These are phyloP conservation scores for Lolium multiflorum DNA, from an alignment of 176 grass and related monocot species.

Conservation along the genomic window DNA sequence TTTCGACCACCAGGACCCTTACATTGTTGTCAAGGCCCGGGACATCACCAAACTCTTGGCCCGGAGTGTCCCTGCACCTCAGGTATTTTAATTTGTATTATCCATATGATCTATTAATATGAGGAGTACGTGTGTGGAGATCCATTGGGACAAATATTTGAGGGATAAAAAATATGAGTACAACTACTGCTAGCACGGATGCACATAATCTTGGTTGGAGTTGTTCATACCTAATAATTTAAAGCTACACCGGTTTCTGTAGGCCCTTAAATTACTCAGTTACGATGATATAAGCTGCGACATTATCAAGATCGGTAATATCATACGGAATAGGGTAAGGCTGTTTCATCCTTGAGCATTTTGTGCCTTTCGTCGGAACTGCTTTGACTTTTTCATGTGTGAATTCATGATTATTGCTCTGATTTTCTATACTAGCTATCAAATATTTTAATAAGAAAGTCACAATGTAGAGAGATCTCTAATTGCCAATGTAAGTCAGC, in stretches of 20 bases:
- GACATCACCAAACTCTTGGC: slow-evolving; percentile 79
- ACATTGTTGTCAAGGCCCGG: slow-evolving; percentile 77
- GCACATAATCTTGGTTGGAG: neutral
- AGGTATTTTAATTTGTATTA: slow-evolving; percentile 42
- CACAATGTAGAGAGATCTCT: neutral
- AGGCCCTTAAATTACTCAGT: slow-evolving; percentile 86
- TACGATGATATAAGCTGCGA: slow-evolving; percentile 90
- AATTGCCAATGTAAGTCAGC: neutral
- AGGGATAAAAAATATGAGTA: neutral
- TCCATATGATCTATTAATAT: neutral
- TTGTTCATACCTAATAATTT: neutral
- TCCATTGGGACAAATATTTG: neutral
- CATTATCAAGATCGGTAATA: slow-evolving; percentile 85
- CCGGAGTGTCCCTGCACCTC: slow-evolving; percentile 81
- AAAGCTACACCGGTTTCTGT: neutral
- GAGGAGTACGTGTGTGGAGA: neutral
- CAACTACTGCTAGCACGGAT: neutral
- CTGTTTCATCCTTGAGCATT: slow-evolving; percentile 9
- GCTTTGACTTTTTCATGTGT: neutral
- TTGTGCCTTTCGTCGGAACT: neutral
- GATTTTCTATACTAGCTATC: neutral
- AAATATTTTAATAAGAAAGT: neutral
- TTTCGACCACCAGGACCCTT: slow-evolving; percentile 87
- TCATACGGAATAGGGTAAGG: slow-evolving; percentile 80
- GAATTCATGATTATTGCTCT: neutral